Evolutionary conservation across 129 eudicot species (phyloP).

Genomic region (Flaveria ramosissima): DNA sequence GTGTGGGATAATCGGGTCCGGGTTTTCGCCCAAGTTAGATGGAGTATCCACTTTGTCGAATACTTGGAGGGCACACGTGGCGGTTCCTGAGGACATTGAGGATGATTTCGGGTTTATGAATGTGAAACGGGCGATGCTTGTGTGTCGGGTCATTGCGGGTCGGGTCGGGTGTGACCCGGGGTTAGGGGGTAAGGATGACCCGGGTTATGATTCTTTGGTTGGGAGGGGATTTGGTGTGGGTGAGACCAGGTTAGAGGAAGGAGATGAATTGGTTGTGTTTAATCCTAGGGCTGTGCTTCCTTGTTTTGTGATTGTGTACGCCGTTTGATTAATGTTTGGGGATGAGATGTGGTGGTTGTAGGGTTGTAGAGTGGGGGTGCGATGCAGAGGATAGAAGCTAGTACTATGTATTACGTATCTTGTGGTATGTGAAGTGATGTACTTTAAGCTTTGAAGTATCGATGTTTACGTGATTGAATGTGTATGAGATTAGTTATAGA

Average conservation of each 20-base stretch:
- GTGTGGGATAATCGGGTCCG: slow-evolving; percentile 71
- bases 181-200: slow-evolving; percentile 51
- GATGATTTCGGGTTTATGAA: slow-evolving; percentile 75
- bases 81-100: slow-evolving; percentile 75
- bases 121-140: slow-evolving; percentile 77
- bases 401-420: background rate
- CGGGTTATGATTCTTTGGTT: slow-evolving; percentile 73
- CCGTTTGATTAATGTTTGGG: slow-evolving; percentile 40
- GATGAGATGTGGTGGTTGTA: background rate
- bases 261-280: slow-evolving; percentile 70
- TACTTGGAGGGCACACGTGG: slow-evolving; percentile 70
- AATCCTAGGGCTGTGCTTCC: slow-evolving; percentile 92
- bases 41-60: slow-evolving; percentile 70
- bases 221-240: slow-evolving; percentile 45
- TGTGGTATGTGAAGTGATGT: background rate
- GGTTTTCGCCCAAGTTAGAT: slow-evolving; percentile 80
- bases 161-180: slow-evolving; percentile 70
- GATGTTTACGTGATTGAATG: background rate
- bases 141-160: slow-evolving; percentile 87
- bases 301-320: slow-evolving; percentile 77
- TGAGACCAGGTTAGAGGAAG: slow-evolving; percentile 44
- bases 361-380: slow-evolving; percentile 14
- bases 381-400: slow-evolving; percentile 26
- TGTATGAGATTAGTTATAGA: background rate
- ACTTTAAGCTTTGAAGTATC: background rate